A percentile compares a stretch with the other conserved stretches of the same genome.
phyloP scores from a whole-genome alignment of 2,329 filamentous ascomycete genomes.

The Teratosphaeria zuluensis region DNA sequence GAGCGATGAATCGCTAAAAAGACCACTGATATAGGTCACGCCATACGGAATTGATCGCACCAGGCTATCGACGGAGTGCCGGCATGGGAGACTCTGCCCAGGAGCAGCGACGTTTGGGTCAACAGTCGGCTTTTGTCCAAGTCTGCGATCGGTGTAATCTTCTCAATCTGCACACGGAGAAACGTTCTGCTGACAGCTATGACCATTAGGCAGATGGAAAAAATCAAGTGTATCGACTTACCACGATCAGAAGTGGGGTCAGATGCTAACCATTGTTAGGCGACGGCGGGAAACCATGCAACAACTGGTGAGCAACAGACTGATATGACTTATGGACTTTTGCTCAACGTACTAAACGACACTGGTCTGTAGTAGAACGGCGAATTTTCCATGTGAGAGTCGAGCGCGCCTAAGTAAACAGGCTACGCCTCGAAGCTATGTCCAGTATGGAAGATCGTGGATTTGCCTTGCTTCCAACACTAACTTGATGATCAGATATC shows the following conservation, averaged over 20 bases:
- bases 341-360: not conserved
- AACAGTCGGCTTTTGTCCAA: conserved; percentile 24
- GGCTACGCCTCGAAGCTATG: conserved; percentile 4
- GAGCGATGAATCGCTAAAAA: no score
- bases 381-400: conserved; percentile 5
- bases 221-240: not conserved
- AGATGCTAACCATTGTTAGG: not conserved
- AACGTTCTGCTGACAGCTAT: not conserved
- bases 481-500: not conserved
- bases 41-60: not conserved
- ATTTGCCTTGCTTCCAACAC: not conserved
- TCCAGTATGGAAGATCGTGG: not conserved
- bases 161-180: not conserved
- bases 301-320: not conserved
- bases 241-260: no score
- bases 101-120: not conserved
- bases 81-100: not conserved
- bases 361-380: not conserved
- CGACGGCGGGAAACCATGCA: conserved; percentile 1
- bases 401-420: conserved; percentile 3
- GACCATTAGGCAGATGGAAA: conserved; percentile 1
- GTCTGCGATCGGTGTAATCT: not conserved
- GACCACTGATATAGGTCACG: not conserved
- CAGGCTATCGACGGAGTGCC: not conserved
- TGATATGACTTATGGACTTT: not conserved